phyloP scores from a whole-genome alignment of 1,284 basidiomycete genomes.

The Leccinum pseudoinsigne region DNA sequence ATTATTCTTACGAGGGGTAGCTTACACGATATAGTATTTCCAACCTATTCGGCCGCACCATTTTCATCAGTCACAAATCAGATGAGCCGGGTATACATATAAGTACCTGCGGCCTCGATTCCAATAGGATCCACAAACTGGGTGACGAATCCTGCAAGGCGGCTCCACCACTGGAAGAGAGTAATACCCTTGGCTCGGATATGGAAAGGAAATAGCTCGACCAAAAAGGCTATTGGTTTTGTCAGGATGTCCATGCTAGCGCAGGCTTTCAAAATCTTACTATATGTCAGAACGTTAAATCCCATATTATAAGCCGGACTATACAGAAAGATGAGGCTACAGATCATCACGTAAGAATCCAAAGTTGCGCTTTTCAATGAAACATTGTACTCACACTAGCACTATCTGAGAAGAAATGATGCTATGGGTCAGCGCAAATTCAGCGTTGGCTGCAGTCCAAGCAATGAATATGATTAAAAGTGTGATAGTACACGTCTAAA shows the following conservation, averaged over 20 bases:
- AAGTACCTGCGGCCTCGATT: constrained; percentile 10
- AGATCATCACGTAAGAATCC: neutral
- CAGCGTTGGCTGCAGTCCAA: constrained; percentile 13
- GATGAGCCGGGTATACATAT: neutral
- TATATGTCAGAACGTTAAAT: neutral
- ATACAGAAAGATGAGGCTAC: neutral
- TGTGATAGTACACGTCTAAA: neutral
- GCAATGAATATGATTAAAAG: neutral
- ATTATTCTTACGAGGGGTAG: neutral
- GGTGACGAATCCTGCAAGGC: constrained; percentile 8
- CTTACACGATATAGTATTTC: constrained; percentile 20
- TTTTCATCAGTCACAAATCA: neutral
- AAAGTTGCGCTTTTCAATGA: neutral
- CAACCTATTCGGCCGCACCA: constrained; percentile 7
- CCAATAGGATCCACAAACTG: constrained; percentile 19
- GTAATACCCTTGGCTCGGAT: constrained; percentile 17
- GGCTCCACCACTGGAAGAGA: constrained; percentile 18
- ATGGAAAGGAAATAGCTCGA: constrained; percentile 27
- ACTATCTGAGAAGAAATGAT: constrained; percentile 6
- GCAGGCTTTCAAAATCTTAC: neutral
- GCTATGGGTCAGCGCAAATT: constrained; percentile 12
- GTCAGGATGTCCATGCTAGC: neutral
- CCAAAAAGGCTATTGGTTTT: constrained; percentile 15
- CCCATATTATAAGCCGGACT: neutral
- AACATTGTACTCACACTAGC: constrained; percentile 1